phyloP scores from a whole-genome alignment of 495 filamentous ascomycete species.

The Trichoderma reesei region DNA sequence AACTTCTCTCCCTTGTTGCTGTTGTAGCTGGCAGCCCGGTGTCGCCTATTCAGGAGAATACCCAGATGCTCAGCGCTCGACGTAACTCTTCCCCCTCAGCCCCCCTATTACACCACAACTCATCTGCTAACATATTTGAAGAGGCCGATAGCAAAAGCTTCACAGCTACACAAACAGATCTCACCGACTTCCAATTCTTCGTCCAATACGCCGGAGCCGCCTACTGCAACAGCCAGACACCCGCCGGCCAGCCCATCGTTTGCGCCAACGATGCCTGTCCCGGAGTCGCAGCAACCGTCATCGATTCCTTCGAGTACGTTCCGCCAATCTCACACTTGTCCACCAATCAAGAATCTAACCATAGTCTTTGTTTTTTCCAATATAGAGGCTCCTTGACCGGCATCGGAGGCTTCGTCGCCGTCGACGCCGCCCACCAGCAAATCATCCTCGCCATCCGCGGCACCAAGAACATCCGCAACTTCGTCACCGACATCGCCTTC shows the following conservation, averaged over 20 bases:
- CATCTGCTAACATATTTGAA: constrained; percentile 7
- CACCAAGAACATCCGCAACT: constrained; percentile 51
- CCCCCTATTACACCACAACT: neutral
- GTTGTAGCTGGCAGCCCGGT: constrained; percentile 4
- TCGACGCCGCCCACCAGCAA: constrained; percentile 48
- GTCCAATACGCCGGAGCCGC: constrained; percentile 61
- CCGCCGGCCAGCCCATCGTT: constrained; percentile 39
- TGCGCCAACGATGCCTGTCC: constrained; percentile 55
- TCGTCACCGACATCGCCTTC: constrained; percentile 47
- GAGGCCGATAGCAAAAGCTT: constrained; percentile 16
- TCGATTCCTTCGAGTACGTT: constrained; percentile 54
- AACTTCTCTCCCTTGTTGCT: constrained; percentile 7
- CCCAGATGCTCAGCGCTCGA: neutral
- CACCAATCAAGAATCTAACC: neutral
- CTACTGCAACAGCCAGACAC: constrained; percentile 52
- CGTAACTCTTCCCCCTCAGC: neutral
- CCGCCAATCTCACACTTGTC: neutral
- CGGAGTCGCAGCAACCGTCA: constrained; percentile 43
- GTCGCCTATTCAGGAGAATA: neutral
- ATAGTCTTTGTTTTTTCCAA: no score
- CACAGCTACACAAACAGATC: constrained; percentile 20
- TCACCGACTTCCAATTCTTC: constrained; percentile 49
- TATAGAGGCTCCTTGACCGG: constrained; percentile 34
- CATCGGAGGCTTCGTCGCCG: constrained; percentile 58
- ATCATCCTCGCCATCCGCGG: constrained; percentile 67